Percentiles rank a stretch among this genome's conserved stretches.
phyloP scores from a whole-genome alignment of 2,329 filamentous ascomycete genomes.

The Sclerotinia spermophila region DNA sequence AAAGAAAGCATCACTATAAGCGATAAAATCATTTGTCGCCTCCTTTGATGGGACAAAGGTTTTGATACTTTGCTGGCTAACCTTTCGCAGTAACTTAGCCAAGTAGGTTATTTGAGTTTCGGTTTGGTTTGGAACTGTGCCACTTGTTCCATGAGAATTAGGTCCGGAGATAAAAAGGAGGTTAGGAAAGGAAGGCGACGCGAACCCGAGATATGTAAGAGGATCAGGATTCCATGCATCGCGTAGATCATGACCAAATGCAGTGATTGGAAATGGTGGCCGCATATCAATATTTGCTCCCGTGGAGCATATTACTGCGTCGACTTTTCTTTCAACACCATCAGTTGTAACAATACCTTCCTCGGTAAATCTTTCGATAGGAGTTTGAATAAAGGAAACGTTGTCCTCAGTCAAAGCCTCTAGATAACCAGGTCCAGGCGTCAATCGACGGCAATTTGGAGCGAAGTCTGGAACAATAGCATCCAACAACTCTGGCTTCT shows the following conservation, averaged over 20 bases:
- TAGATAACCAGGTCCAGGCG: conserved; percentile 56
- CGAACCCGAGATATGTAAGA: conserved; percentile 63
- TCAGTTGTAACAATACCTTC: conserved; percentile 59
- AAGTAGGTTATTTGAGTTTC: conserved; percentile 65
- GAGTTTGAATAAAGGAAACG: conserved; percentile 56
- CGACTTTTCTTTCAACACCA: conserved; percentile 53
- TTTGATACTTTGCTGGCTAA: conserved; percentile 61
- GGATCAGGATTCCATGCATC: conserved; percentile 57
- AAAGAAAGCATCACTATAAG: conserved; percentile 57
- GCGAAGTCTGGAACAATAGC: conserved; percentile 42
- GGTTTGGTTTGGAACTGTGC: conserved; percentile 63
- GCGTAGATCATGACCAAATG: conserved; percentile 51
- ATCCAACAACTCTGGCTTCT: conserved; percentile 40
- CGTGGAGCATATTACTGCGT: conserved; percentile 65
- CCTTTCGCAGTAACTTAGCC: conserved; percentile 65
- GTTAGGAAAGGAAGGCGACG: conserved; percentile 64
- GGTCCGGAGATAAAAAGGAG: conserved; percentile 62
- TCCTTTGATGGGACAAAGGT: conserved; percentile 53
- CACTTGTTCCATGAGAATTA: conserved; percentile 51
- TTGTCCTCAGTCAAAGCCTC: conserved; percentile 60
- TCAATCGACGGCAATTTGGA: conserved; percentile 43
- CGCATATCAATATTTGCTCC: conserved; percentile 59
- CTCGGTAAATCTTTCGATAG: conserved; percentile 55
- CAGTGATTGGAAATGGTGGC: conserved; percentile 58
- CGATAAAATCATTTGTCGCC: conserved; percentile 62